Evolutionary conservation across 1,284 basidiomycete genomes (phyloP).

Genomic region (Vanrija sp.): DNA sequence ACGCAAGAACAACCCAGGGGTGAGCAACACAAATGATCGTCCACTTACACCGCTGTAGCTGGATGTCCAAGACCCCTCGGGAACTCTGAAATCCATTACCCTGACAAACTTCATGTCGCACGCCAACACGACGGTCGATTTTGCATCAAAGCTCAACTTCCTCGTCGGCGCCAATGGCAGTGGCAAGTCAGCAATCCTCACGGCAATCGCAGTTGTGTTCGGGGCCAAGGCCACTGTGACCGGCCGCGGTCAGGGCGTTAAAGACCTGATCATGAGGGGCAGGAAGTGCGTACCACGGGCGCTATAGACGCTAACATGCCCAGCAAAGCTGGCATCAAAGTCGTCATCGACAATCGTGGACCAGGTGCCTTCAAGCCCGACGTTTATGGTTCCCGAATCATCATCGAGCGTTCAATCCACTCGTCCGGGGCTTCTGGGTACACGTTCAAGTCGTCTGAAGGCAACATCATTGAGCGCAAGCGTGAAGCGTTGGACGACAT

Average conservation of each 20-base stretch:
- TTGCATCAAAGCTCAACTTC: conserved; percentile 91
- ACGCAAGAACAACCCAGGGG: neutral
- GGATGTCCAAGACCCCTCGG: conserved; percentile 59
- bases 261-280: conserved; percentile 83
- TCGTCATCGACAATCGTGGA: conserved; percentile 83
- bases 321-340: conserved; percentile 67
- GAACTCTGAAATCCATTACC: conserved; percentile 76
- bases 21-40: neutral
- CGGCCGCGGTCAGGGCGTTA: conserved; percentile 79
- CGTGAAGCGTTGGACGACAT: conserved; percentile 81
- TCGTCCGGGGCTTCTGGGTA: conserved; percentile 71
- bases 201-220: conserved; percentile 86
- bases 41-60: neutral
- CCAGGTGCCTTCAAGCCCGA: conserved; percentile 80
- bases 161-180: conserved; percentile 75
- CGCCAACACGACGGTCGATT: conserved; percentile 64
- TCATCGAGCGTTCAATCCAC: conserved; percentile 76
- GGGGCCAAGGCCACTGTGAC: conserved; percentile 88
- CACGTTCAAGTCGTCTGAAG: conserved; percentile 75
- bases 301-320: neutral
- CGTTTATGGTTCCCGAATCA: conserved; percentile 76
- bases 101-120: conserved; percentile 98
- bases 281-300: conserved; percentile 57
- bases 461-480: conserved; percentile 68
- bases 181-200: conserved; percentile 92